Percentiles rank a stretch among this genome's conserved stretches.
These are phyloP conservation scores for Aspergillus sp. DNA, from an alignment of 2,329 filamentous ascomycete genomes.

Conservation along the genomic window DNA sequence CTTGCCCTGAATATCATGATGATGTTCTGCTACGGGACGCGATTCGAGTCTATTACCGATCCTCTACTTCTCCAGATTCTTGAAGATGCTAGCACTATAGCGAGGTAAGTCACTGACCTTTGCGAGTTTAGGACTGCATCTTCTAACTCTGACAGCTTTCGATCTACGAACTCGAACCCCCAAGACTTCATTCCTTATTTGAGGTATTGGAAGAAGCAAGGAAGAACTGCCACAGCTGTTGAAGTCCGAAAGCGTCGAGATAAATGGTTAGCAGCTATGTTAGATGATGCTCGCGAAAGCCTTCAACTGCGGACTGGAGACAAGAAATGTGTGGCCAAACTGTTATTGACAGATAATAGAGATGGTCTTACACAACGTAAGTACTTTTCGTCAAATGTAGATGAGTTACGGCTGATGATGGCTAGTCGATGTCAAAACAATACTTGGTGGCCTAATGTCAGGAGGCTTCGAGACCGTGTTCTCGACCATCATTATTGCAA, in stretches of 20 bases:
- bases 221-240: background rate
- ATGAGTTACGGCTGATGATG: background rate
- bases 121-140: background rate
- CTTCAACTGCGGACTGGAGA: background rate
- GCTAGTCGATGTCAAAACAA: background rate
- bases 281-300: background rate
- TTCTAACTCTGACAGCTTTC: background rate
- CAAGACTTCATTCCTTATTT: background rate
- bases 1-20: background rate
- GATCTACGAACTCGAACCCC: background rate
- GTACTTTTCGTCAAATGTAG: background rate
- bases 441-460: background rate
- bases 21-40: background rate
- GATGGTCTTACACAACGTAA: background rate
- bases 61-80: background rate
- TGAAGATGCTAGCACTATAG: background rate
- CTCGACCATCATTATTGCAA: background rate
- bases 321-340: background rate
- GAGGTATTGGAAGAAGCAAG: background rate
- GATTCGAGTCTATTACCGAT: background rate
- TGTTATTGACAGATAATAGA: background rate
- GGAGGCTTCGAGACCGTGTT: background rate
- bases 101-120: background rate
- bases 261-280: background rate
- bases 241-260: background rate